Base-by-base conservation (phyloP, 306 rosid genomes). In the Rosa chinensis region DNA sequence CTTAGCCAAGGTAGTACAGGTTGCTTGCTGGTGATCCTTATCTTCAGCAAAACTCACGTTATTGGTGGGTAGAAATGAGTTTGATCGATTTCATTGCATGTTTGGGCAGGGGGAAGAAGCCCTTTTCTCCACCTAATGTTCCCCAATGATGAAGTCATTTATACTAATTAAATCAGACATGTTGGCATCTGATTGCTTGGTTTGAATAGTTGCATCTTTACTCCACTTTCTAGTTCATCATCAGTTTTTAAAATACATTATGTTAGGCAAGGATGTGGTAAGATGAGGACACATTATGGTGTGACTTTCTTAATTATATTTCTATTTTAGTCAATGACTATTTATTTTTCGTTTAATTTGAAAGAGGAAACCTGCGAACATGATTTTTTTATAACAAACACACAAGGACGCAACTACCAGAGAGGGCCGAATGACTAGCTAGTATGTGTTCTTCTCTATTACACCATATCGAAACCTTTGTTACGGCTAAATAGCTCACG, bases 201-300 rank as follows among this genome's bases (percentile, higher is more conserved):
- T 80, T 42, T 48, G 53, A 73, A 73, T 37, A 21, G 42, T 44
- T 59, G 23, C 49, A 23, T 16, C 23, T 23, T 23, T 61, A 20
- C 49, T 59, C 18, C 40, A n/a, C 35, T 23, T 43, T n/a, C 67
- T 13, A 55, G 18, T 53, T 10, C 20, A 2, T 18, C 39, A 17
- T 13, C 49, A 10, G 42, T 43, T 23, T 59, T 76, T 63, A 5
- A 32, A 45, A 62, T 47, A 49, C 77, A 76, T n/a, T 37, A 56
- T 25, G 37, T 12, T 8, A 72, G 87, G 76, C 74, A 84, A 82
- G 74, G 77, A 84, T 59, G 88, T 63, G 79, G 84, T 37, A 61
- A 64, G 80, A 78, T n/a, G 77, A 47, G 67, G 8, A 76, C 79
- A 61, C 82, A 80, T 80, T 62, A 17, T 12, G 73, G 73, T 43